Evolutionary conservation across 2,329 filamentous ascomycete genomes (phyloP).

Genomic region (Cladosporium colombiae): DNA sequence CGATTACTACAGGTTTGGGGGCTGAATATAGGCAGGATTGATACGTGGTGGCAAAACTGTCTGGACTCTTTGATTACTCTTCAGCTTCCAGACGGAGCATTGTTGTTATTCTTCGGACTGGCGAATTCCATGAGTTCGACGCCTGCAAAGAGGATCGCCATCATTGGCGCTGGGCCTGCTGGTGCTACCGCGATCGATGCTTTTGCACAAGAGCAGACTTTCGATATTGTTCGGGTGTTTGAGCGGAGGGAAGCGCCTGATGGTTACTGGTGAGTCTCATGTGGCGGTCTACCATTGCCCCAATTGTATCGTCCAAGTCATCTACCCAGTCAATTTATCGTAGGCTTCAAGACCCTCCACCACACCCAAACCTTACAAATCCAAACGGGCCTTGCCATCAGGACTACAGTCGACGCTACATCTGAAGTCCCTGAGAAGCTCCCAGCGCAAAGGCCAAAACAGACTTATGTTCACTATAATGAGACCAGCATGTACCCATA

Average conservation of each 20-base stretch:
- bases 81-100: background rate
- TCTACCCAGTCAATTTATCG: background rate
- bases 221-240: conserved; percentile 57
- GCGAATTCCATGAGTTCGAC: background rate
- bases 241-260: conserved; percentile 61
- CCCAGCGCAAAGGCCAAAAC: conserved; percentile 49
- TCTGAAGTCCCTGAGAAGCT: conserved; percentile 47
- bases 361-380: background rate
- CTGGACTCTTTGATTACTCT: no score
- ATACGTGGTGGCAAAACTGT: background rate
- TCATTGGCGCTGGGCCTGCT: conserved; percentile 63
- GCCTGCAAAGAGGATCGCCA: conserved; percentile 48
- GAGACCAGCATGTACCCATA: conserved; percentile 64
- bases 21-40: background rate
- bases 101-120: background rate
- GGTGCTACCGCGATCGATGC: conserved; percentile 64
- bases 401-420: background rate
- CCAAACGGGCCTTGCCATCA: background rate
- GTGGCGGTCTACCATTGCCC: background rate
- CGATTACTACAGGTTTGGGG: background rate
- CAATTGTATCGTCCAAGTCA: background rate
- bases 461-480: conserved; percentile 51
- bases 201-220: conserved; percentile 58
- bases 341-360: background rate
- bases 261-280: conserved; percentile 57